A percentile compares a stretch with the other conserved stretches of the same genome.
These are phyloP conservation scores for Tephrocybe sp. DNA, from an alignment of 768 basidiomycete species.

Conservation along the genomic window DNA sequence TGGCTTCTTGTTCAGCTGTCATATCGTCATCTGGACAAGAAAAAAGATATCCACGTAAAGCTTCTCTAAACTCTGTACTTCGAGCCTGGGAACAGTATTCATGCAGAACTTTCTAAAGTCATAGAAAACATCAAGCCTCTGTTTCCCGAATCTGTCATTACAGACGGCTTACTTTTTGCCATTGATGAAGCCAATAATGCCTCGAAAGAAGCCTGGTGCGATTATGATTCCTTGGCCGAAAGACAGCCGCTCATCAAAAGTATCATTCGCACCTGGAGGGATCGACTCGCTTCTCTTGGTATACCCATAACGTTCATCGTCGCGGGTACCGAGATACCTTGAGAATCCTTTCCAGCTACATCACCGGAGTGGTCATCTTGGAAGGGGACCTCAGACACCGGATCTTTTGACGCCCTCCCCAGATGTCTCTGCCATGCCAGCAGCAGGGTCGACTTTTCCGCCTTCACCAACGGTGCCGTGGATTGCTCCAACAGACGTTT, in stretches of 20 bases:
- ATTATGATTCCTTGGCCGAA: neutral
- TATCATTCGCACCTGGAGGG: neutral
- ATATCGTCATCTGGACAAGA: neutral
- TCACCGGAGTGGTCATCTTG: slow-evolving; percentile 1
- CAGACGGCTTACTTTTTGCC: neutral
- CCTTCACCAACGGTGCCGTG: slow-evolving; percentile 15
- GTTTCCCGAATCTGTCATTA: neutral
- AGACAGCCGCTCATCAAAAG: neutral
- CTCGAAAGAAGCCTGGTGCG: neutral
- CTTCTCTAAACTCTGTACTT: neutral
- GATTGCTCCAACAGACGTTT: slow-evolving; percentile 32
- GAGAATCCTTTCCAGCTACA: neutral
- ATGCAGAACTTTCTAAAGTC: neutral
- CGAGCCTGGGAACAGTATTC: neutral
- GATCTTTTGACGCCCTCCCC: slow-evolving; percentile 1
- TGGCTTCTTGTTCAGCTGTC: slow-evolving; percentile 6
- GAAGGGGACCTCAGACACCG: slow-evolving; percentile 2
- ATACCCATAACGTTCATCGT: neutral
- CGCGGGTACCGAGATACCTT: neutral
- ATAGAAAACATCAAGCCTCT: neutral
- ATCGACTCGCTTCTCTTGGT: neutral
- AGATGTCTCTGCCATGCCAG: slow-evolving; percentile 17
- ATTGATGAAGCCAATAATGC: slow-evolving; percentile 1
- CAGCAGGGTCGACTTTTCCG: slow-evolving; percentile 19
- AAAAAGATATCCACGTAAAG: neutral